Conservation (phyloP, 2,329 filamentous ascomycete species). For the Talaromyces albobiverticillius region DNA sequence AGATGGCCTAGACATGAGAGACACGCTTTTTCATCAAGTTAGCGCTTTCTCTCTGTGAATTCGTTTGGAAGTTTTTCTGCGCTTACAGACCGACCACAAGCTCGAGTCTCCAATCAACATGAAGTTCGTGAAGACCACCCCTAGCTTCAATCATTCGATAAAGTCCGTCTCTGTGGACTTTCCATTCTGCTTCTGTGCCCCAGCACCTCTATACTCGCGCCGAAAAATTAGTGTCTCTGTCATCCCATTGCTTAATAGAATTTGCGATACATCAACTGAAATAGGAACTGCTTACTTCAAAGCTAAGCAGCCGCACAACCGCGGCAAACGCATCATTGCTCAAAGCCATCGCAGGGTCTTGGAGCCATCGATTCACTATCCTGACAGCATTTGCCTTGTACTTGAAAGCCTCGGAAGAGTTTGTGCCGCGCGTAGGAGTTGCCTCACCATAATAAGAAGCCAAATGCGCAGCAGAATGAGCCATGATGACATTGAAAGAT, state of each 20-base stretch:
- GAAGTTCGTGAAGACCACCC: constrained; percentile 28
- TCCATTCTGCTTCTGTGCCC: constrained; percentile 32
- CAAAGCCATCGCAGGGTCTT: constrained; percentile 23
- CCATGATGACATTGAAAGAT: constrained; percentile 42
- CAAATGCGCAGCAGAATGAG: constrained; percentile 40
- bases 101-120: constrained; percentile 26
- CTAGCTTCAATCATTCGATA: constrained; percentile 32
- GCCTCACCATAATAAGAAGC: constrained; percentile 30
- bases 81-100: constrained; percentile 6
- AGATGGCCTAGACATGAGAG: constrained; percentile 18
- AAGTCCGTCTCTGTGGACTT: constrained; percentile 31
- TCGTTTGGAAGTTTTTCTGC: too few species aligned
- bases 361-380: constrained; percentile 8
- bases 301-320: constrained; percentile 31
- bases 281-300: constrained; percentile 24
- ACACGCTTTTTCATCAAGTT: too few species aligned
- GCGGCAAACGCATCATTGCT: constrained; percentile 35
- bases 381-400: constrained; percentile 9
- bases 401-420: constrained; percentile 5
- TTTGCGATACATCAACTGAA: neutral
- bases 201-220: constrained; percentile 30
- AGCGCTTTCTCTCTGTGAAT: too few species aligned
- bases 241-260: neutral
- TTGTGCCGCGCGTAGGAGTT: constrained; percentile 17
- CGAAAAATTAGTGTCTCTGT: neutral